Evolutionary conservation across 2,329 filamentous ascomycete species (phyloP), one percentile per base, ranked within the genome.

Genomic region (Passalora sequoiae): DNA sequence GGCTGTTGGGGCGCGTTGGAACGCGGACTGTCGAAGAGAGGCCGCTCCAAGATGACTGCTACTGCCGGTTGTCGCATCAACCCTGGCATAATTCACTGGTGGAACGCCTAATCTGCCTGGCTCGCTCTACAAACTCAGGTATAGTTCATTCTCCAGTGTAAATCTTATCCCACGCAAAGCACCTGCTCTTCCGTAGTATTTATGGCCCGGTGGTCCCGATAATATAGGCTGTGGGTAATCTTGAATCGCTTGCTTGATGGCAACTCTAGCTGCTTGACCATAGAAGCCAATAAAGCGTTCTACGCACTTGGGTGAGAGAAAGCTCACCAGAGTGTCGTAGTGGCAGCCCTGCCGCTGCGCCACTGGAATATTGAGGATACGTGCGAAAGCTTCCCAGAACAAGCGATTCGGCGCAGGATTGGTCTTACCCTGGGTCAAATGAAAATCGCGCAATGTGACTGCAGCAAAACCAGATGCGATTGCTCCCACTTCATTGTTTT

Each of bases 381-480:
- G 74, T 1, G 87, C 80, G 44, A 97, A 70, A 0, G 84, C 76
- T 27, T 73, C 75, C 92, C 92, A 98, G 70, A 92, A 97, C 43
- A 89, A 75, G 0, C 74, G 75, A 37, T 85, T 86, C 3, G 83
- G 89, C 66, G 79, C 92, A 0, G 83, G 89, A 55, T 89, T 94
- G 16, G 61, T 59, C 16, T n/a, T n/a, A n/a, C 61, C 89, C 33
- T 70, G 72, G 51, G 81, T 81, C 51, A 78, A 83, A 50, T 78
- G 78, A 60, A 94, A 95, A 62, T 94, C 87, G 36, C 91, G 81
- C 6, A 96, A 72, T 1, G 87, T 80, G 27, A 97, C 74, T 1
- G 89, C 80, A 0, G 89, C 86, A 60, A 84, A 98, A 0, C 91
- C 91, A 3, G 85, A 83, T 1, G 81, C 88, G 1, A 96, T 72